Evolutionary conservation across 257 asterid species (phyloP).

Genomic region (Nicotiana otophora): DNA sequence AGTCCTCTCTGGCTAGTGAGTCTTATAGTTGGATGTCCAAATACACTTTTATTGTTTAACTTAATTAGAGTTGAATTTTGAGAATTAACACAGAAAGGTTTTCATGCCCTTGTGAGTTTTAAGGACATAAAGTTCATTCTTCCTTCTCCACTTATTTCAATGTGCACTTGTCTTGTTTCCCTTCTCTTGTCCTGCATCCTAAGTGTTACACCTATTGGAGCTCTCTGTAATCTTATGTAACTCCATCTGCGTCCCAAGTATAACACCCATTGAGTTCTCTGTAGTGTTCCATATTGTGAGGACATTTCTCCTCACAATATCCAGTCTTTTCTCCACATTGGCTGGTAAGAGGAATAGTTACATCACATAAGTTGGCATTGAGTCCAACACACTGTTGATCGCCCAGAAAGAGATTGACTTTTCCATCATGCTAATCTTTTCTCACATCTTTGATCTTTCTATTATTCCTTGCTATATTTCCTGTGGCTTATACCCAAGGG

Average conservation of each 20-base stretch:
- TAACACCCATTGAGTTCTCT: no score
- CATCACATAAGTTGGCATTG: no score
- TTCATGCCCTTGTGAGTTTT: neutral
- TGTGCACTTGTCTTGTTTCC: neutral
- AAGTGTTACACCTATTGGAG: neutral
- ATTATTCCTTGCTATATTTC: neutral
- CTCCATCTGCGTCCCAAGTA: no score
- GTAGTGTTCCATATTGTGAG: no score
- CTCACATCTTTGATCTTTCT: constrained; percentile 2
- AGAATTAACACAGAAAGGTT: neutral
- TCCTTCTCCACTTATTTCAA: neutral
- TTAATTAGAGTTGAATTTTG: neutral
- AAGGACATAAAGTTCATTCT: neutral
- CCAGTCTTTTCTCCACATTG: no score
- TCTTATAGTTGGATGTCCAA: neutral
- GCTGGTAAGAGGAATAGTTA: no score
- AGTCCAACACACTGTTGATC: neutral
- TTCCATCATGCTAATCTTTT: neutral
- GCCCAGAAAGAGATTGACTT: constrained; percentile 1
- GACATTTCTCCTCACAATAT: no score
- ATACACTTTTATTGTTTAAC: neutral
- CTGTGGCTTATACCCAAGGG: neutral
- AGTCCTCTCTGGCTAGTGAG: neutral
- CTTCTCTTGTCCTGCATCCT: neutral
- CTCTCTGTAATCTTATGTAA: neutral